Evolutionary conservation across 2,329 filamentous ascomycete genomes (phyloP), one percentile per base, ranked within the genome.

Genomic region (Parastagonospora avenae): DNA sequence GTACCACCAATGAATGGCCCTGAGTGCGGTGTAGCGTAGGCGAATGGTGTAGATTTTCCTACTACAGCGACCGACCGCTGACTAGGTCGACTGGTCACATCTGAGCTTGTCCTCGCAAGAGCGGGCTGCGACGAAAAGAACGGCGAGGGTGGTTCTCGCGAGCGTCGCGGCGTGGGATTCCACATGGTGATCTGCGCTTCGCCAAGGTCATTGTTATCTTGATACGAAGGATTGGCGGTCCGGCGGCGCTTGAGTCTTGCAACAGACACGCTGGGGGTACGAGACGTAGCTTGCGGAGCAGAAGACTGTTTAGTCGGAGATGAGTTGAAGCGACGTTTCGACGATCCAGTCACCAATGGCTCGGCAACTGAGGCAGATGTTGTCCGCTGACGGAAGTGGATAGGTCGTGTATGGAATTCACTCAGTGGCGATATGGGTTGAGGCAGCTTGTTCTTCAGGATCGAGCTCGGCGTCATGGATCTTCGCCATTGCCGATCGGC

Each of bases 1-100:
- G 54, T 50, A 2, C 66, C 68, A 12, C 68, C 70, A n/a, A 71
- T 43, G 32, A 74, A 63, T 1, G 64, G 64, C 0, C 71, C 70
- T 63, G 88, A 91, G 66, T 87, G 80, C 0, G 89, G 89, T 0
- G 89, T 92, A 2, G 88, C 87, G 63, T 92, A 92, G n/a, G 85
- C 86, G 57, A 85, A 85, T 2, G 80, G 80, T 0, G 87, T 88
- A 0, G 82, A 50, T 64, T 72, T 60, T 50, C 64, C 62, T 4
- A 56, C 53, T 69, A 64, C 47, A 28, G 61, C 59, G 8, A 58
- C 48, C 35, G 64, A 70, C n/a, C 68, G 62, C 74, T 82, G 41
- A 74, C 79, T 48, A 14, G 66, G 66, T 73, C 82, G 28, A 74
- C 74, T 77, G 52, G 57, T 60, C n/a, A 64, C 50, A 42, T 72